phyloP scores from a whole-genome alignment of 176 grass and related monocot species.

The Saccharum officinarum region DNA sequence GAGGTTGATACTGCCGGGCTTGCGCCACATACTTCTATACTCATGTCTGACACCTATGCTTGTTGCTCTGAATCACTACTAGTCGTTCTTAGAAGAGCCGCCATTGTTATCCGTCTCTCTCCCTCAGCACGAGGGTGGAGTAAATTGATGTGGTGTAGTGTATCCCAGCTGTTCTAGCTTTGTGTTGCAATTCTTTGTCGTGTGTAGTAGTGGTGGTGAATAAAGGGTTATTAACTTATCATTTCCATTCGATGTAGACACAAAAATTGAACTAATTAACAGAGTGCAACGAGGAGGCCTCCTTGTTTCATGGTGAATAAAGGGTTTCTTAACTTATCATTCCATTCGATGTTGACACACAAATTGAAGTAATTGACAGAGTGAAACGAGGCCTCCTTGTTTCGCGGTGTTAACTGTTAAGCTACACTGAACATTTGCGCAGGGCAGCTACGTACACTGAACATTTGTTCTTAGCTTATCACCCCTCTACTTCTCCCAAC shows the following conservation, averaged over 20 bases:
- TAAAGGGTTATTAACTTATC: background rate
- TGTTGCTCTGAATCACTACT: constrained; percentile 4
- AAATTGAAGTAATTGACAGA: no score
- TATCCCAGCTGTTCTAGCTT: background rate
- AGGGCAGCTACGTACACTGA: background rate
- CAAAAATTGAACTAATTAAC: background rate
- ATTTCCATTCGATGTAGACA: constrained; percentile 13
- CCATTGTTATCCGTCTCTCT: background rate
- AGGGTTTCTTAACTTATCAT: no score
- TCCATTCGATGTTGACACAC: no score
- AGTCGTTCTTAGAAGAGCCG: constrained; percentile 9
- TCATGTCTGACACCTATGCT: constrained; percentile 44
- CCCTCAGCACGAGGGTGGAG: background rate
- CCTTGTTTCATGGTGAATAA: no score
- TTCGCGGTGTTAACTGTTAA: background rate
- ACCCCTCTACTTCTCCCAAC: no score
- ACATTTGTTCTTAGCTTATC: no score
- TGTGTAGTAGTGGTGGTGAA: background rate
- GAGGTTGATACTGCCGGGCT: constrained; percentile 38
- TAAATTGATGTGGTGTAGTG: background rate
- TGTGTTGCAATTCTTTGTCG: background rate
- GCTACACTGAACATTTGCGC: background rate
- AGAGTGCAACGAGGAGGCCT: no score
- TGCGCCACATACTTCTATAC: constrained; percentile 43
- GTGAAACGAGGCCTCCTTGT: constrained; percentile 4